These are phyloP conservation scores for Penicillium sp. DNA, from an alignment of 2,329 filamentous ascomycete genomes.

Conservation along the genomic window DNA sequence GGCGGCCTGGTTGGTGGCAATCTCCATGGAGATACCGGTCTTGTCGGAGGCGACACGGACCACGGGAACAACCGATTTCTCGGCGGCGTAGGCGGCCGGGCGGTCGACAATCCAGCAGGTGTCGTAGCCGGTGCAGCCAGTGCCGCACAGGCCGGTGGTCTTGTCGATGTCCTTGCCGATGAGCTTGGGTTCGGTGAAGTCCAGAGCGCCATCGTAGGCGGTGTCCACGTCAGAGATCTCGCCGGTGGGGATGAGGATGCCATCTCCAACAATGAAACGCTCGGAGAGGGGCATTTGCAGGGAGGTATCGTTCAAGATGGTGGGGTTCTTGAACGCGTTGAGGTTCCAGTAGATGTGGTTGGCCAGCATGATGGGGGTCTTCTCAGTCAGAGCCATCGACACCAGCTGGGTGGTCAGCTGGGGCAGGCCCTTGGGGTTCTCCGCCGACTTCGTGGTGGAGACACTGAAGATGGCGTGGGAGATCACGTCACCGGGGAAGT, in stretches of 20 bases:
- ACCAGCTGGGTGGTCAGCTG: constrained; percentile 48
- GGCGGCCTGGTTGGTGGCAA: constrained; percentile 81
- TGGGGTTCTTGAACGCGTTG: constrained; percentile 49
- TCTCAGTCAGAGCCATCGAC: constrained; percentile 47
- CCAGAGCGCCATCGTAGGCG: constrained; percentile 53
- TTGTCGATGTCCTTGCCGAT: constrained; percentile 69
- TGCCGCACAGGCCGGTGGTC: constrained; percentile 73
- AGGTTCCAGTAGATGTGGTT: constrained; percentile 57
- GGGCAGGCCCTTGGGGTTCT: constrained; percentile 44
- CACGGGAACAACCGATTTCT: constrained; percentile 44
- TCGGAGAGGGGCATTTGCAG: constrained; percentile 49
- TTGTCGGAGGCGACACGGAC: constrained; percentile 67
- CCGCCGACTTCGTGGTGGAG: constrained; percentile 34
- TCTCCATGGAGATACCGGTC: constrained; percentile 79
- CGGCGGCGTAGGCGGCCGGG: constrained; percentile 35
- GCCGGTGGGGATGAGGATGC: constrained; percentile 73
- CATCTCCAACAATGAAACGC: constrained; percentile 52
- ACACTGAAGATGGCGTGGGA: constrained; percentile 50
- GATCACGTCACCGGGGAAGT: constrained; percentile 51
- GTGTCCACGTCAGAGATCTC: constrained; percentile 76
- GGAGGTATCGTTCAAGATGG: constrained; percentile 46
- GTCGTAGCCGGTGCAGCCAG: constrained; percentile 83
- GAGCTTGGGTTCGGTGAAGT: constrained; percentile 77
- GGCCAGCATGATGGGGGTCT: constrained; percentile 53
- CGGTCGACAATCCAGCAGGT: constrained; percentile 53